A percentile compares a stretch with the other conserved stretches of the same genome.
phyloP scores from a whole-genome alignment of 805 yeast genomes.

The Lipomyces kockii region DNA sequence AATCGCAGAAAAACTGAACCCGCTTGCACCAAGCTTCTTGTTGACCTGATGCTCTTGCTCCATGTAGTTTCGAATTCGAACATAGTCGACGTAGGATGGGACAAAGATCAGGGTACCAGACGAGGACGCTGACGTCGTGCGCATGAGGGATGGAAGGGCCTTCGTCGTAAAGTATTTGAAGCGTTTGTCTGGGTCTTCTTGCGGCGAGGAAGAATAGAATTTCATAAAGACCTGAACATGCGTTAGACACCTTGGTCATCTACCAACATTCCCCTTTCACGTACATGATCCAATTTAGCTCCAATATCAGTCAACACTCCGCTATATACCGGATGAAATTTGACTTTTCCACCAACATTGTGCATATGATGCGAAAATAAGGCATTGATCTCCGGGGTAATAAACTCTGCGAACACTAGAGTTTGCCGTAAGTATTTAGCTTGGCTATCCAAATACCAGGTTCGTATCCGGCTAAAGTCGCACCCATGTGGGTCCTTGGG shows the following conservation, averaged over 20 bases:
- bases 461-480: conserved; percentile 87
- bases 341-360: conserved; percentile 48
- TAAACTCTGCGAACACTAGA: conserved; percentile 71
- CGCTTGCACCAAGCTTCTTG: conserved; percentile 63
- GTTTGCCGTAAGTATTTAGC: conserved; percentile 76
- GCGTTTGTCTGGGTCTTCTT: conserved; percentile 77
- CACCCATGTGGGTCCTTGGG: conserved; percentile 82
- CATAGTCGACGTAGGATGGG: conserved; percentile 84
- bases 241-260: background rate
- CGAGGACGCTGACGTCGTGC: conserved; percentile 54
- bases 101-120: conserved; percentile 81
- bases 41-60: conserved; percentile 43
- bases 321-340: conserved; percentile 50
- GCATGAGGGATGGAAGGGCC: conserved; percentile 68
- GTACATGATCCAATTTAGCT: conserved; percentile 54
- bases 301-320: conserved; percentile 71
- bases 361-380: conserved; percentile 49
- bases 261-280: background rate
- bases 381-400: conserved; percentile 81
- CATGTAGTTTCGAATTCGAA: conserved; percentile 74
- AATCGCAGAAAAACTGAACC: conserved; percentile 47
- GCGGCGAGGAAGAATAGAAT: conserved; percentile 58
- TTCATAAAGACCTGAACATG: conserved; percentile 56
- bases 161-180: conserved; percentile 79
- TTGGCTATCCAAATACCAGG: conserved; percentile 90